Evolutionary conservation across 441 rosid species (phyloP), one percentile per base, ranked within the genome.

Genomic region (Daphne laureola): DNA sequence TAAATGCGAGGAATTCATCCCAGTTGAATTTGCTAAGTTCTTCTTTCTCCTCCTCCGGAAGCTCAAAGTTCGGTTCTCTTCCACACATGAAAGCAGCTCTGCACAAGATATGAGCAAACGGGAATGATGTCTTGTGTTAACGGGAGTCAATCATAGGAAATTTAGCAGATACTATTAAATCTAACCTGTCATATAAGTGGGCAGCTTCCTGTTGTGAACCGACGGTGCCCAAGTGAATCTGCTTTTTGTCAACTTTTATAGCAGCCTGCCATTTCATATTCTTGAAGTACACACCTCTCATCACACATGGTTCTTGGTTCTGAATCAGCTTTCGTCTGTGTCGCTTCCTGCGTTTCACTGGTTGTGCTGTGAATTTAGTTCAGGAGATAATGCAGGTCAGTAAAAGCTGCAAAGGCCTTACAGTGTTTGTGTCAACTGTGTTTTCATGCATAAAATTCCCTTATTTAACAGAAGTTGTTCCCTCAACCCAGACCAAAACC

Each of bases 231-330:
- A 92, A 69, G 74, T 92, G 98, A 56, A 92, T 89, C 66, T 92
- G 98, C 66, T 86, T 85, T 83, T 92, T 92, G 51, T 92, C 96
- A 18, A 92, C 98, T 71, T 92, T 92, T 59, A 89, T 92, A 25
- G 98, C 98, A 1, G 98, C 98, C 63, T 92, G 98, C 98, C 98
- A 92, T 78, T 92, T 92, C 97, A 89, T 92, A 64, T 92, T 92
- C 73, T 92, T 92, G 79, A 75, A 92, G 66, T 92, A 92, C 14
- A 92, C 98, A 43, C 98, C 98, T 74, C 98, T 86, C 98, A 92
- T 84, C 48, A 86, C 64, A 72, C 98, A 92, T 23, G 78, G 87
- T 75, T 92, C 97, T 70, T 92, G 97, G 74, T 86, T 84, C 55
- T 83, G 87, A 58, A 84, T 70, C 43, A 78, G 86, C 73, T 89